These are phyloP conservation scores for Candida neerlandica DNA, from an alignment of 1,139 yeast species.

Conservation along the genomic window DNA sequence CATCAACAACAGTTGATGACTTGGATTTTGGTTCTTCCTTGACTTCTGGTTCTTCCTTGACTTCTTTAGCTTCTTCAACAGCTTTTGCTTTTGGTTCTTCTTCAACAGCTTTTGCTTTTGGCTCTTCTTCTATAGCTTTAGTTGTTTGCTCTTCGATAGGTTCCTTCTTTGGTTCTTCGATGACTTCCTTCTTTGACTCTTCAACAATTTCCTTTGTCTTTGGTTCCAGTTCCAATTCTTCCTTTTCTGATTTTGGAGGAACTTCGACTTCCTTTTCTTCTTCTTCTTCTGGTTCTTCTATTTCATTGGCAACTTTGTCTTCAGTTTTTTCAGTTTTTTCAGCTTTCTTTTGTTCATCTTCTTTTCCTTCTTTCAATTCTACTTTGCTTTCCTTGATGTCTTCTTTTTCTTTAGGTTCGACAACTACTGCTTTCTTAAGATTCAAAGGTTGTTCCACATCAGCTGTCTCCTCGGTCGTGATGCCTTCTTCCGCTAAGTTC, in stretches of 20 bases:
- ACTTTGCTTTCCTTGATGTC: conserved; percentile 3
- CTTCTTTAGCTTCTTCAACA: conserved; percentile 4
- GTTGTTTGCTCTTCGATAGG: conserved; percentile 13
- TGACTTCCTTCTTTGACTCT: conserved; percentile 14
- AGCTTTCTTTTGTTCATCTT: neutral
- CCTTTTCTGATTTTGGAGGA: conserved; percentile 15
- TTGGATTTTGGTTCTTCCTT: conserved; percentile 10
- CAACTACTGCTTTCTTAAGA: conserved; percentile 4
- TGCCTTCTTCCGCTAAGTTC: conserved; percentile 12
- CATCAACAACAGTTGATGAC: conserved; percentile 10
- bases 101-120: conserved; percentile 10
- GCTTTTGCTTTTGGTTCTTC: conserved; percentile 12
- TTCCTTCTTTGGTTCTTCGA: too few species aligned
- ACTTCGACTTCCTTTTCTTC: conserved; percentile 10
- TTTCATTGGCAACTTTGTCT: conserved; percentile 9
- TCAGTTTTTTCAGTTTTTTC: conserved; percentile 2
- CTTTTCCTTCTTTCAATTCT: neutral
- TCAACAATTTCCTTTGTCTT: conserved; percentile 11
- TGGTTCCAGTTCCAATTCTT: conserved; percentile 13
- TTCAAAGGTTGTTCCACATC: conserved; percentile 8
- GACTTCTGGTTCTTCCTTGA: conserved; percentile 8
- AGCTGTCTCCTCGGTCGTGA: conserved; percentile 9
- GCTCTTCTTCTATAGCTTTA: conserved; percentile 9
- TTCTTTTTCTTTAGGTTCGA: conserved; percentile 12
- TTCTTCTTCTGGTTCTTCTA: conserved; percentile 12